Base-by-base conservation (phyloP, 1,284 basidiomycete species). In the Malassezia nana region DNA sequence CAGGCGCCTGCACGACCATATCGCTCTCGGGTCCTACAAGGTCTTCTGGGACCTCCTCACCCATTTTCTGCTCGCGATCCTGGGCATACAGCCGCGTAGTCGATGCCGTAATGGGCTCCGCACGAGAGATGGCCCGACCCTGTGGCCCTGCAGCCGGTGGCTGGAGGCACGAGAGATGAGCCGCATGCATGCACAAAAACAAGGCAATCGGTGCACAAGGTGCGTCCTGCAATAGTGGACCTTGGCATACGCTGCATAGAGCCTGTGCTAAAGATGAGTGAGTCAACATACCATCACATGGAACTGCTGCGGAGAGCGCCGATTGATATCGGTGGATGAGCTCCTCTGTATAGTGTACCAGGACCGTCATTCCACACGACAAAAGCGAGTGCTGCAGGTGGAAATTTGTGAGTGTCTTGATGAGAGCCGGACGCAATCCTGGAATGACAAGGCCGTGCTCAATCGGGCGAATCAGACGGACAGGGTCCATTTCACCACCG, bases 381-480 rank as follows among this genome's bases (percentile, higher is more conserved):
- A 72, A 40, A 28, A 74, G 60, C 26, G 65, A 66, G 15, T 78
- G 77, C 67, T 82, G 81, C 4, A 96, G 77, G 65, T 94, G 89
- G 70, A 92, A 95, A 66, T 95, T 90, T 58, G 91, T 89, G 47
- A 99, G 76, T 52, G 98, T 95, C 79, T 94, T 96, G 77, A 96
- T 90, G 26, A 98, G 77, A 0, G 91, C 89, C 48, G 85, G 83
- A 72, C 94, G 91, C 52, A 99, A 79, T 0, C 91, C 92, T 0
- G 89, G 89, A 35, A 99, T 96, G 75, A 94, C 88, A 7, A 98
- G 79, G 0, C 94, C 92, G 63, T 95, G 88, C 77, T 86, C 86
- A 77, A 99, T 96, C 12, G 91, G 81, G 6, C 89, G 81, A 50
- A 99, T 94, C 40, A 98, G 80, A 0, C 89, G 83, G 46, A 98